A percentile compares a stretch with the other conserved stretches of the same genome.
Conservation (phyloP, 768 basidiomycete genomes). For the Hydnum rufescens region DNA sequence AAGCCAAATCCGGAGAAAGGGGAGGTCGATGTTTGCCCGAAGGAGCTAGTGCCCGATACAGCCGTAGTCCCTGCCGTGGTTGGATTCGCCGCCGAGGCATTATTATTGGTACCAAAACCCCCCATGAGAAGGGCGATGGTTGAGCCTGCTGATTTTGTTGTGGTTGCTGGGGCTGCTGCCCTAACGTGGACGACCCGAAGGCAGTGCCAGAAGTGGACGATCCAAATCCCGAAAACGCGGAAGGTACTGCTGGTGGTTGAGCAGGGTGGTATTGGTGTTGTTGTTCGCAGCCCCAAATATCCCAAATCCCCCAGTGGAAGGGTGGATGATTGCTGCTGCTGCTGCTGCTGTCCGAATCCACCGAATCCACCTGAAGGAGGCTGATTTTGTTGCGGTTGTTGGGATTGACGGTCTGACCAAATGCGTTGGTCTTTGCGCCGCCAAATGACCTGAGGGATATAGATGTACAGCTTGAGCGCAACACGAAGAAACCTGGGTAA, state of each 20-base stretch:
- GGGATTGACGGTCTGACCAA: too few species aligned
- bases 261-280: neutral
- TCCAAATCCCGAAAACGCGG: too few species aligned
- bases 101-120: neutral
- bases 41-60: neutral
- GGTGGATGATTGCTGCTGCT: conserved; percentile 9
- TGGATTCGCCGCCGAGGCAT: too few species aligned
- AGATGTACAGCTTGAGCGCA: too few species aligned
- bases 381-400: neutral
- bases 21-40: neutral
- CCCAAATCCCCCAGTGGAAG: neutral
- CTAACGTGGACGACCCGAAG: neutral
- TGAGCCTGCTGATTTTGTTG: neutral
- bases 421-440: too few species aligned
- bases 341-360: conserved; percentile 2
- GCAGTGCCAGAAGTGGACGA: neutral
- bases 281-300: neutral
- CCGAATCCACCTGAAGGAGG: neutral
- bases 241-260: neutral
- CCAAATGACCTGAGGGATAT: too few species aligned
- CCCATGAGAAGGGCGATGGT: neutral
- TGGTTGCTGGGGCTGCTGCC: neutral
- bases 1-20: too few species aligned
- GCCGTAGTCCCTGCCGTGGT: neutral
- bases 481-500: too few species aligned